phyloP scores from a whole-genome alignment of 2,329 filamentous ascomycete species.

The Venturia effusa region DNA sequence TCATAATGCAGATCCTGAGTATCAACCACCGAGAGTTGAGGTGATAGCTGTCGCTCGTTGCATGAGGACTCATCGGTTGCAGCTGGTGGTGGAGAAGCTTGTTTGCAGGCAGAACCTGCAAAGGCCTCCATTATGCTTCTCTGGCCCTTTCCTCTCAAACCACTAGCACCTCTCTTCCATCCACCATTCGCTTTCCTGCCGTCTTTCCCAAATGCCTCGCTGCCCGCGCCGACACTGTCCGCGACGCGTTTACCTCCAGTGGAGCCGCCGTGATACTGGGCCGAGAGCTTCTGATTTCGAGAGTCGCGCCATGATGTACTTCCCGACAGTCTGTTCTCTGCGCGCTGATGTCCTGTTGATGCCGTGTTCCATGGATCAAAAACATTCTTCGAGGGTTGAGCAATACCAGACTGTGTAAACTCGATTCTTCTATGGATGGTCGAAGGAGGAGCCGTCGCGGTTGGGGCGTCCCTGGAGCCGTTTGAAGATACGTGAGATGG shows the following conservation, averaged over 20 bases:
- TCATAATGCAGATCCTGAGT: not conserved
- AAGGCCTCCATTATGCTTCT: conserved; percentile 26
- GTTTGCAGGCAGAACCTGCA: conserved; percentile 13
- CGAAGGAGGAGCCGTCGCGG: not conserved
- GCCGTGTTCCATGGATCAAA: conserved; percentile 66
- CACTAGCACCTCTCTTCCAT: conserved; percentile 37
- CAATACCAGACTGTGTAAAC: conserved; percentile 7
- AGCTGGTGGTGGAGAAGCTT: not conserved
- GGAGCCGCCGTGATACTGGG: conserved; percentile 42
- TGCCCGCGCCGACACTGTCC: conserved; percentile 56
- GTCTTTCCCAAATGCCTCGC: conserved; percentile 42
- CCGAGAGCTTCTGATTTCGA: conserved; percentile 55
- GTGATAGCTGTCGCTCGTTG: not conserved
- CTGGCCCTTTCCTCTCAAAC: conserved; percentile 37
- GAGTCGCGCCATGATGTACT: conserved; percentile 61
- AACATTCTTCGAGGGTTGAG: conserved; percentile 17
- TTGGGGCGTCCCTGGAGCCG: not conserved
- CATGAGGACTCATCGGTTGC: not conserved
- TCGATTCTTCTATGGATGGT: not conserved
- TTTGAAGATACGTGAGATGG: not conserved
- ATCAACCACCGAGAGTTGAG: not conserved
- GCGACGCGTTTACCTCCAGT: conserved; percentile 43
- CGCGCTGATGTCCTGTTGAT: conserved; percentile 67
- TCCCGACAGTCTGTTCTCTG: conserved; percentile 53
- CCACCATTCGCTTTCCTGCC: conserved; percentile 41